A percentile compares a stretch with the other conserved stretches of the same genome.
Evolutionary conservation across 371 early-diverging fungal species (phyloP).

Genomic region (Choanephora cucurbitarum): DNA sequence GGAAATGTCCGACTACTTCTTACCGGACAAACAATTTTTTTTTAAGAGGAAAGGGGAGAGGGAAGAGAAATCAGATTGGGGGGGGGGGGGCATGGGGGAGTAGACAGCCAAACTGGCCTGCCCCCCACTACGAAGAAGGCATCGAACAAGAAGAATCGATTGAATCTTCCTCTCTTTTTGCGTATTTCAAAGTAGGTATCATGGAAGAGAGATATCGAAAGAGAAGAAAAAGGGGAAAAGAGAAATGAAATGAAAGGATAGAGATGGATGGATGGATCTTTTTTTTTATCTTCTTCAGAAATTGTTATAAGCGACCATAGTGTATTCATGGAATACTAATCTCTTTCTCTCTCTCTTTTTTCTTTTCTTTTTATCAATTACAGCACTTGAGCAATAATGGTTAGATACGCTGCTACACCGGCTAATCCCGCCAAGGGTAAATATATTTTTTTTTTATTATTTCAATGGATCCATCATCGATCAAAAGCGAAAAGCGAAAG

Average conservation of each 20-base stretch:
- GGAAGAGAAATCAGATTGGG: too few species aligned
- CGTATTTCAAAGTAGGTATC: slow-evolving; percentile 28
- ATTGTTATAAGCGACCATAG: too few species aligned
- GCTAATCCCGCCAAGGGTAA: slow-evolving; percentile 57
- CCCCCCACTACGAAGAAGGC: slow-evolving; percentile 12
- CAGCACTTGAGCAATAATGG: slow-evolving; percentile 47
- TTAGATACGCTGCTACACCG: slow-evolving; percentile 63
- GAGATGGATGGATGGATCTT: slow-evolving; percentile 12
- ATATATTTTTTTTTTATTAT: slow-evolving; percentile 4
- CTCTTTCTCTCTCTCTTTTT: not conserved
- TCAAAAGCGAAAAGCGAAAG: not conserved
- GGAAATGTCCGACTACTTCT: too few species aligned
- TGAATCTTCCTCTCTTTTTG: slow-evolving; percentile 30
- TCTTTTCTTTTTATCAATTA: not conserved
- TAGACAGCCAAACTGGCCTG: not conserved
- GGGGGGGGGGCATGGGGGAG: too few species aligned
- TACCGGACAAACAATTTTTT: not conserved
- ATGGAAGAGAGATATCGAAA: not conserved
- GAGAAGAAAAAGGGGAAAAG: not conserved
- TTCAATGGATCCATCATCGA: too few species aligned
- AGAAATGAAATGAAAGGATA: not conserved
- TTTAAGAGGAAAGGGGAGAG: too few species aligned
- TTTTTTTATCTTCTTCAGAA: not conserved
- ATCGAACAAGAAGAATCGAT: slow-evolving; percentile 4
- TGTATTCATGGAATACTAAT: not conserved